phyloP scores from a whole-genome alignment of 371 early-diverging fungal genomes.

The Funneliformis caledonium region DNA sequence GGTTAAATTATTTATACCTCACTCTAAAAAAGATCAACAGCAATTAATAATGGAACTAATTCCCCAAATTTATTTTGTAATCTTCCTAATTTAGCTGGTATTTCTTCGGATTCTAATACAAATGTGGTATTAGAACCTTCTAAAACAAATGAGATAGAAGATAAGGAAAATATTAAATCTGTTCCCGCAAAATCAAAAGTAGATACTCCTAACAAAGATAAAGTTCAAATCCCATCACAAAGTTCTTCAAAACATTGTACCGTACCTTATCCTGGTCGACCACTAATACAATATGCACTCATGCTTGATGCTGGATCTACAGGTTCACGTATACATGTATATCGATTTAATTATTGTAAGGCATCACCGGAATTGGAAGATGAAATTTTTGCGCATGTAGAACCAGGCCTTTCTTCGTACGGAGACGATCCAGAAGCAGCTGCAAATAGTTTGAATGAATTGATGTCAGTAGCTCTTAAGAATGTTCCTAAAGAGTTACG shows the following conservation, averaged over 20 bases:
- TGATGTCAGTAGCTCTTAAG: constrained; percentile 78
- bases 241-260: constrained; percentile 69
- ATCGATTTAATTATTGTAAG: constrained; percentile 87
- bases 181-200: background rate
- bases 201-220: background rate
- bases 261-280: constrained; percentile 61
- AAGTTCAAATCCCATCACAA: background rate
- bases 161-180: background rate
- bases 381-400: constrained; percentile 84
- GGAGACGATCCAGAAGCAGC: constrained; percentile 73
- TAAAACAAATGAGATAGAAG: background rate
- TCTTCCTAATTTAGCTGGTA: background rate
- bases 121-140: background rate
- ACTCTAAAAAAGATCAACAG: background rate
- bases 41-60: background rate
- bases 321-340: constrained; percentile 97
- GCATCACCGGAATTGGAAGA: constrained; percentile 68
- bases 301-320: constrained; percentile 98
- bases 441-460: constrained; percentile 77
- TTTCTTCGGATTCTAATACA: background rate
- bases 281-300: constrained; percentile 64
- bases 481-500: constrained; percentile 75
- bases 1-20: background rate
- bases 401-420: constrained; percentile 87
- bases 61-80: no score